phyloP scores from a whole-genome alignment of 2,329 filamentous ascomycete species.

The Colletotrichum tofieldiae region DNA sequence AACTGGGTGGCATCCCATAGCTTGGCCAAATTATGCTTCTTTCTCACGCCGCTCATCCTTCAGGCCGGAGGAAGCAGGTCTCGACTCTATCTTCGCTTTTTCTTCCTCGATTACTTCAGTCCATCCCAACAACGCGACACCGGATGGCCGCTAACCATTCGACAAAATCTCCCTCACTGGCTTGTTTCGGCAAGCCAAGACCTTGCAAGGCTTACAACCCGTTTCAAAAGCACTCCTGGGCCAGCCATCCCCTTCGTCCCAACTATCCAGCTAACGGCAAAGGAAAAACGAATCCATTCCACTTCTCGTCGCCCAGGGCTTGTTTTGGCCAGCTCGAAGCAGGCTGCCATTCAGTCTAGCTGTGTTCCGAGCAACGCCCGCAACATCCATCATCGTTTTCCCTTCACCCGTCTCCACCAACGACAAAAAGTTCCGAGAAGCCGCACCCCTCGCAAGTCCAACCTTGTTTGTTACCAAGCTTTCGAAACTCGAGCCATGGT shows the following conservation, averaged over 20 bases:
- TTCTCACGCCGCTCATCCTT: constrained; percentile 17
- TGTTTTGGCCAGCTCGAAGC: constrained; percentile 17
- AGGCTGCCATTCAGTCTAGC: constrained; percentile 28
- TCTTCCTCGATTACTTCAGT: constrained; percentile 2
- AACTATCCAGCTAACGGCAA: constrained; percentile 8
- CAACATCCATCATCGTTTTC: constrained; percentile 2
- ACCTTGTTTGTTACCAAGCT: constrained; percentile 30
- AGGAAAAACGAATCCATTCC: not conserved
- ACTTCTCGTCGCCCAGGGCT: not conserved
- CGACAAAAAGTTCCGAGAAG: constrained; percentile 26
- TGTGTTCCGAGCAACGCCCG: constrained; percentile 29
- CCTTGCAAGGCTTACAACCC: constrained; percentile 31
- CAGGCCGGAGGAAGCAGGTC: constrained; percentile 1
- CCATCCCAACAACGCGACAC: constrained; percentile 24
- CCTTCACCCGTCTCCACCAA: constrained; percentile 4
- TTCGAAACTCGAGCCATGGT: constrained; percentile 14
- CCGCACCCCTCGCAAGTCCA: constrained; percentile 14
- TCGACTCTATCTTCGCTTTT: not conserved
- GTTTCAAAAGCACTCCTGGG: constrained; percentile 32
- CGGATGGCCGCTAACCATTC: constrained; percentile 26
- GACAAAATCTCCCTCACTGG: not conserved
- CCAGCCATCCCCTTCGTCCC: constrained; percentile 14
- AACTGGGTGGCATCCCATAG: constrained; percentile 8
- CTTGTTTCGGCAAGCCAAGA: constrained; percentile 33
- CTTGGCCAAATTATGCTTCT: constrained; percentile 27